Conservation (phyloP, 2,329 filamentous ascomycete genomes). For the Phialocephala subalpina region DNA sequence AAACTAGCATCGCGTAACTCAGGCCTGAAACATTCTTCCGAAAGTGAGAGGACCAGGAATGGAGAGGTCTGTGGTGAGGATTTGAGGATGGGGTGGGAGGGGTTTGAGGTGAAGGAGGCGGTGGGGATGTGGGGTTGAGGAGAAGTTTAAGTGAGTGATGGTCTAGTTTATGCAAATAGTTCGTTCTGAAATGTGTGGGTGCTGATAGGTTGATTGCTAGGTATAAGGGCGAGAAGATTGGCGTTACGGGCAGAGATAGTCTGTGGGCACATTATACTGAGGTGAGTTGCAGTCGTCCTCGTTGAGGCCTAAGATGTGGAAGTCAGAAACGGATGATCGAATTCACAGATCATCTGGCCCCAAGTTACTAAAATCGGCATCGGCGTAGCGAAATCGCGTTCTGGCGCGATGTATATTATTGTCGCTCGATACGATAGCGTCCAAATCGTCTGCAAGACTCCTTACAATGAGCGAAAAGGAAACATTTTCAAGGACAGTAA, state of each 20-base stretch:
- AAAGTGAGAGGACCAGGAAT: not conserved
- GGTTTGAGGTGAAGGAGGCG: not conserved
- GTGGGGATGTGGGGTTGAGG: not conserved
- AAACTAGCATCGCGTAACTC: not conserved
- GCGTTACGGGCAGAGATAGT: not conserved
- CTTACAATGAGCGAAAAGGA: not conserved
- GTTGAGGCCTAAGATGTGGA: not conserved
- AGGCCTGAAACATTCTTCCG: not conserved
- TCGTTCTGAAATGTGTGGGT: too few species aligned
- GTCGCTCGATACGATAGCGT: not conserved
- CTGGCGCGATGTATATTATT: not conserved
- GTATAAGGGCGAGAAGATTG: not conserved
- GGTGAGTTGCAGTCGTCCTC: not conserved
- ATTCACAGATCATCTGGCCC: not conserved
- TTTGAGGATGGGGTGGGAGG: not conserved
- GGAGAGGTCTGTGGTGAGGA: not conserved
- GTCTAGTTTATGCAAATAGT: too few species aligned
- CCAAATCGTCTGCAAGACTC: not conserved
- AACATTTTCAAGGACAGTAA: not conserved
- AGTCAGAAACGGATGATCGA: not conserved
- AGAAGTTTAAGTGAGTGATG: not conserved
- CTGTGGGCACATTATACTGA: conserved; percentile 1
- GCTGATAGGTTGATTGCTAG: too few species aligned
- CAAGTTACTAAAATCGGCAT: not conserved
- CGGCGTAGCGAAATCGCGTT: not conserved